Percentiles rank a stretch among this genome's conserved stretches.
Evolutionary conservation across 2,329 filamentous ascomycete genomes (phyloP).

Genomic region (Pleomassaria siparia): DNA sequence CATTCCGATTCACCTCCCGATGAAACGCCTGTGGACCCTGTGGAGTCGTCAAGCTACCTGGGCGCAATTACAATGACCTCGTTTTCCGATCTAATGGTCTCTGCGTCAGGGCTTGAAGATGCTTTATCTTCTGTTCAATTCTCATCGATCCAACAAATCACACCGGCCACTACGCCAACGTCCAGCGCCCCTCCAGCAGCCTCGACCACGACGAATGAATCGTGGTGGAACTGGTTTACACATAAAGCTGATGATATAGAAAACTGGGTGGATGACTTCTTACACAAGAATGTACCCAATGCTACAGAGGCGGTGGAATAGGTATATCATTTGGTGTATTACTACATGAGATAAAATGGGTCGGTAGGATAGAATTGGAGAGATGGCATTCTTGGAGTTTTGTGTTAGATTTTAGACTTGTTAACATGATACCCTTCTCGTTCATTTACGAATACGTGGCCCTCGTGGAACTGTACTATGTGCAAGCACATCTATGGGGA

Average conservation of each 20-base stretch:
- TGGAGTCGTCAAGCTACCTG: conserved; percentile 11
- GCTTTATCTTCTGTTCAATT: conserved; percentile 5
- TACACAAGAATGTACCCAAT: conserved; percentile 31
- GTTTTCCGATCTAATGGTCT: conserved; percentile 24
- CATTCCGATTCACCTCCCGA: conserved; percentile 54
- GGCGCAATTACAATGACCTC: conserved; percentile 22
- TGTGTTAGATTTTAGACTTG: background rate
- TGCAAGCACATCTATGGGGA: too few relatives aligned
- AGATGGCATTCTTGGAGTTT: background rate
- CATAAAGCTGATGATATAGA: conserved; percentile 39
- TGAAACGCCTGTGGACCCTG: conserved; percentile 58
- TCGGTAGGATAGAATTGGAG: background rate
- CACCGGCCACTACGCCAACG: conserved; percentile 16
- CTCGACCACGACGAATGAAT: conserved; percentile 14
- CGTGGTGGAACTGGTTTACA: conserved; percentile 42
- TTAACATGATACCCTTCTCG: background rate
- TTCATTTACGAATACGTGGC: background rate
- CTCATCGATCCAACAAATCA: background rate
- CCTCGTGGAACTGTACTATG: background rate
- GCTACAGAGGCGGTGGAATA: background rate
- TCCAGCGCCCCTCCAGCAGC: conserved; percentile 17
- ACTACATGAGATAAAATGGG: background rate
- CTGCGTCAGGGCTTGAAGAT: conserved; percentile 24
- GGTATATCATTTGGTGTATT: background rate
- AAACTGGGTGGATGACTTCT: conserved; percentile 39